Base-by-base conservation (phyloP, 768 basidiomycete genomes). In the Termitomyces sp. region DNA sequence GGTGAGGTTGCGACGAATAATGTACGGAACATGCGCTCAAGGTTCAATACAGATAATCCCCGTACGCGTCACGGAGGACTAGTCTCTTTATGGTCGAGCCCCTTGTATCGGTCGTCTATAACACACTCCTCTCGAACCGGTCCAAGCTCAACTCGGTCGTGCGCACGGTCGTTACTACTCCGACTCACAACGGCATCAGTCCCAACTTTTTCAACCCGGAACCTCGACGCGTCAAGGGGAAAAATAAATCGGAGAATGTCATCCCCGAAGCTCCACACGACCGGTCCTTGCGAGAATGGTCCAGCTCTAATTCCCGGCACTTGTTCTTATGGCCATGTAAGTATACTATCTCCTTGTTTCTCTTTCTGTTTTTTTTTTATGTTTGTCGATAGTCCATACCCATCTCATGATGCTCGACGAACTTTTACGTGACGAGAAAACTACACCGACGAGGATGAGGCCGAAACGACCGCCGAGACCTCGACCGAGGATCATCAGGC, bases 31-130 rank as follows among this genome's bases (percentile, higher is more conserved):
- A 2, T 1, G 29, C 32, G 32, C 17, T 55, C 20, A 34, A 12
- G 1, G 20, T 2, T n/a, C 17, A n/a, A n/a, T 17, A 12, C 31
- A 56, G 54, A n/a, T 43, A 25, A 25, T 25, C 25, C 31, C 31
- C n/a, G 55, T 20, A 64, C 69, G 67, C 71, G 68, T 72, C 65
- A 51, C 20, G 7, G 46, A 47, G 49, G 67, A 62, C 68, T 67
- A 68, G 63, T 64, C 56, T 70, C 63, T 73, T 25, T 77, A 88
- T 87, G 86, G 78, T 87, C 68, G 85, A 88, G 78, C 83, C 85
- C 68, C 74, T 88, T 65, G 80, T 82, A 60, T 77, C 81, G 48
- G 79, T 80, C 72, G 74, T 86, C 65, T 71, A 82, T 72, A 79
- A 77, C 72, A 75, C 81, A 54, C 66, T 85, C 63, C 74, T 81